A percentile compares a stretch with the other conserved stretches of the same genome.
phyloP scores from a whole-genome alignment of 2,329 filamentous ascomycete species.

The Phialophora verrucosa region DNA sequence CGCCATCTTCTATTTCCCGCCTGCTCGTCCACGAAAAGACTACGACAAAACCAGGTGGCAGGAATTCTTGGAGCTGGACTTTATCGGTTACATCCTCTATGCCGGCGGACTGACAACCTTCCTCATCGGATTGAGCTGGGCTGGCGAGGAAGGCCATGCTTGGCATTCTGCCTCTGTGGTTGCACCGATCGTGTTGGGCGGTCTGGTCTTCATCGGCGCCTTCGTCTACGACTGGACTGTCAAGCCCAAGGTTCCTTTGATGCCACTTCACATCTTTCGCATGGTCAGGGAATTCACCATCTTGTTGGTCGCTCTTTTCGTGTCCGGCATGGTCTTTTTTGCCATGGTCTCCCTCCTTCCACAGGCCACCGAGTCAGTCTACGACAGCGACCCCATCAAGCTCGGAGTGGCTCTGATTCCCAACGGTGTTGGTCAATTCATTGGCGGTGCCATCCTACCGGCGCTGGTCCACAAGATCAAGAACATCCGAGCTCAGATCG shows the following conservation, averaged over 20 bases:
- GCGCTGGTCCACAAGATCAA: conserved; percentile 24
- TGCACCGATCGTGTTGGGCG: conserved; percentile 47
- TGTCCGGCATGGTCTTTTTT: conserved; percentile 52
- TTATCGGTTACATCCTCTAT: conserved; percentile 53
- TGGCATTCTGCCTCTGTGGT: conserved; percentile 51
- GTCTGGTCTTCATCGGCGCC: conserved; percentile 44
- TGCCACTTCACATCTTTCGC: conserved; percentile 19
- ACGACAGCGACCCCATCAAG: conserved; percentile 47
- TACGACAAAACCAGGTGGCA: conserved; percentile 42
- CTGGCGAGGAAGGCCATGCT: conserved; percentile 48
- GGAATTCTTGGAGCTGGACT: conserved; percentile 54
- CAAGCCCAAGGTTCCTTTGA: conserved; percentile 19
- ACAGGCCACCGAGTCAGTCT: conserved; percentile 50
- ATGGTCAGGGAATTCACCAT: conserved; percentile 21
- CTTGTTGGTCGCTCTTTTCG: conserved; percentile 18
- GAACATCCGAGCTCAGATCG: conserved; percentile 25
- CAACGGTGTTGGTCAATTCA: conserved; percentile 20
- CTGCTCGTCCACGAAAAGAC: conserved; percentile 53
- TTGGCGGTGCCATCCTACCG: conserved; percentile 17
- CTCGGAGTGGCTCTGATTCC: conserved; percentile 50
- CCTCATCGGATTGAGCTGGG: conserved; percentile 53
- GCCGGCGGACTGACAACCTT: conserved; percentile 50
- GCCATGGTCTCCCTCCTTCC: conserved; percentile 56
- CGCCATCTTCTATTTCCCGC: conserved; percentile 56
- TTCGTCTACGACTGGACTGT: conserved; percentile 46